Evolutionary conservation across 176 grass and related monocot species (phyloP).

Genomic region (Hyparrhenia diplandra): DNA sequence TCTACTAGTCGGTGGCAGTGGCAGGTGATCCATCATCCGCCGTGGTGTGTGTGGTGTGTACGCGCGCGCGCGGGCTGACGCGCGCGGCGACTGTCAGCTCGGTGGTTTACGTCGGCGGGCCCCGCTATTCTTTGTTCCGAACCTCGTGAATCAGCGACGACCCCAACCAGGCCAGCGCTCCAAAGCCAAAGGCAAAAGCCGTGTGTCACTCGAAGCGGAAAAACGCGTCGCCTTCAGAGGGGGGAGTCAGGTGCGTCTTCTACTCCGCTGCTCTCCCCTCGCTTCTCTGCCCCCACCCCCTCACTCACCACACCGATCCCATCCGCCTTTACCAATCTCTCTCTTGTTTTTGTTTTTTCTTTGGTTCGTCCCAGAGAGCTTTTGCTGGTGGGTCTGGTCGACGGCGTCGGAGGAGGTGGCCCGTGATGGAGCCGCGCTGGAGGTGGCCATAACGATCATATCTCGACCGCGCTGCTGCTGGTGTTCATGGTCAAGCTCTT

Average conservation of each 20-base stretch:
- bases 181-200: background rate
- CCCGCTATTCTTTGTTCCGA: conserved; percentile 19
- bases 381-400: background rate
- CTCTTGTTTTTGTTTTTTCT: background rate
- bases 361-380: background rate
- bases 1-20: conserved; percentile 14
- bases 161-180: background rate
- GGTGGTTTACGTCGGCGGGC: conserved; percentile 6
- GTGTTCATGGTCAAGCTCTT: conserved; percentile 80
- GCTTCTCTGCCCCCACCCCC: background rate
- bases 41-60: background rate
- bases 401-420: background rate
- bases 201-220: background rate
- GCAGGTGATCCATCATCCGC: background rate
- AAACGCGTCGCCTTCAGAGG: conserved; percentile 35
- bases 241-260: conserved; percentile 27
- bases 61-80: background rate
- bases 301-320: background rate
- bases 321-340: conserved; percentile 11
- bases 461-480: conserved; percentile 66
- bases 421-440: conserved; percentile 52
- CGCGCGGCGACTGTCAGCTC: background rate
- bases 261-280: background rate
- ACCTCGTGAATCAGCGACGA: background rate
- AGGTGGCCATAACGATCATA: conserved; percentile 49